phyloP scores from a whole-genome alignment of 164 flowering plant genomes.

The Cinnamomum micranthum region DNA sequence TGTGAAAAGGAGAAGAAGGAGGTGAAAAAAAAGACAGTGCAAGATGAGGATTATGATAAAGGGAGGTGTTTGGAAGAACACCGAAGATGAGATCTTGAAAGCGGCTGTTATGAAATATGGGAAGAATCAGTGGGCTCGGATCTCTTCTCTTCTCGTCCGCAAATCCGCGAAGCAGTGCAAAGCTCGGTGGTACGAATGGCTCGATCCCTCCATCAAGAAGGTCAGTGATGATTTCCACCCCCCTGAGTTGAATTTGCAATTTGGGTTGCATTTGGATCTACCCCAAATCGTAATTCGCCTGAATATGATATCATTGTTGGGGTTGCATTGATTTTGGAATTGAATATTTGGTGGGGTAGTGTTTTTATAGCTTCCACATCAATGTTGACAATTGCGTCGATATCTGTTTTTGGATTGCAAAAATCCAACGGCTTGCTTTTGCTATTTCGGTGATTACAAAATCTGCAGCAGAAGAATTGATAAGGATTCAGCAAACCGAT shows the following conservation, averaged over 20 bases:
- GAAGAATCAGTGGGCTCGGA: constrained; percentile 97
- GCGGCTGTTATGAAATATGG: constrained; percentile 99
- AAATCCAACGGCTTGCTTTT: too few species aligned
- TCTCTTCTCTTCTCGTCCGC: constrained; percentile 86
- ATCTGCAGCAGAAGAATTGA: too few species aligned
- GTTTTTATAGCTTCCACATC: neutral
- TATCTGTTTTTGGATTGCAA: too few species aligned
- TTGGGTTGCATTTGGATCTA: neutral
- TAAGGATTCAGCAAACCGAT: too few species aligned
- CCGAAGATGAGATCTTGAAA: constrained; percentile 95
- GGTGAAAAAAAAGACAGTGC: constrained; percentile 11
- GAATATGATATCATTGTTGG: neutral
- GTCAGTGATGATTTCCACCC: constrained; percentile 21
- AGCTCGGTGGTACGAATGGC: constrained; percentile 99
- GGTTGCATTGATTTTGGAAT: neutral
- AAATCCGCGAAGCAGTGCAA: constrained; percentile 98
- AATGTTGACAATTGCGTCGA: too few species aligned
- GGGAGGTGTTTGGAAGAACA: constrained; percentile 99
- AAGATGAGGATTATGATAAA: constrained; percentile 99
- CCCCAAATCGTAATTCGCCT: neutral
- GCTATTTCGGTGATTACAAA: too few species aligned
- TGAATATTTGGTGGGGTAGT: neutral
- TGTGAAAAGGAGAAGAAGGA: neutral
- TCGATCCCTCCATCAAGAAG: constrained; percentile 97
- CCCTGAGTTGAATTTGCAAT: neutral